Base-by-base conservation (phyloP, 106 monocot genomes). In the Acanthochlamys bracteata region DNA sequence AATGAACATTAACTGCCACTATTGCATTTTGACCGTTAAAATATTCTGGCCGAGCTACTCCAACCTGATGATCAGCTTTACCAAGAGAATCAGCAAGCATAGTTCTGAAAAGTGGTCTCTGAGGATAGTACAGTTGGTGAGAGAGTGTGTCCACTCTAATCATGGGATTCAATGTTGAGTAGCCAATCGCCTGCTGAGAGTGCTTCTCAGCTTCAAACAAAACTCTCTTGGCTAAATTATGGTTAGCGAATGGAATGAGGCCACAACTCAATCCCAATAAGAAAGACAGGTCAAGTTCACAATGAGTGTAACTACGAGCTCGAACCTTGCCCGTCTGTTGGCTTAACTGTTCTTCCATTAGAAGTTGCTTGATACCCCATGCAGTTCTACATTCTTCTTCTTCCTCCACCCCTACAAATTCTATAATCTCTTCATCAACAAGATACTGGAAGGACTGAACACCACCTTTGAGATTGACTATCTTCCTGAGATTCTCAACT, bases 21-120 rank as follows among this genome's bases (percentile, higher is more conserved):
- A 98, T 89, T 66, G 98, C 98, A 82, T 88, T 89, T 54, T 98
- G 98, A 9, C 98, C 98, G 75, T 98, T 98, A 76, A 81, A 98
- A 69, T 81, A 67, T 66, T 98, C 98, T 7, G 98, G 81, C 56
- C 77, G 79, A 20, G 74, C 39, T 16, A 78, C 13, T 13, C 83
- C 84, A 21, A 76, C 57, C 43, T 66, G 41, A 52, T 58, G 75
- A 41, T 75, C 75, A 53, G 63, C 16, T 19, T 75, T 74, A 26
- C 81, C 86, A 55, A 98, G 73, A 24, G 83, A 85, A 15, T 98
- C 98, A 53, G 82, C 76, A 41, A 79, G 53, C 39, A 81, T 53
- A 15, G 98, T 92, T 66, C 70, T 83, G 68, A 98, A 92, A 42
- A 89, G 88, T 39, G 98, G 98, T 51, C 61, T 80, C 70, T 98